Base-by-base conservation (phyloP, 306 rosid genomes). In the Ceratonia siliqua region DNA sequence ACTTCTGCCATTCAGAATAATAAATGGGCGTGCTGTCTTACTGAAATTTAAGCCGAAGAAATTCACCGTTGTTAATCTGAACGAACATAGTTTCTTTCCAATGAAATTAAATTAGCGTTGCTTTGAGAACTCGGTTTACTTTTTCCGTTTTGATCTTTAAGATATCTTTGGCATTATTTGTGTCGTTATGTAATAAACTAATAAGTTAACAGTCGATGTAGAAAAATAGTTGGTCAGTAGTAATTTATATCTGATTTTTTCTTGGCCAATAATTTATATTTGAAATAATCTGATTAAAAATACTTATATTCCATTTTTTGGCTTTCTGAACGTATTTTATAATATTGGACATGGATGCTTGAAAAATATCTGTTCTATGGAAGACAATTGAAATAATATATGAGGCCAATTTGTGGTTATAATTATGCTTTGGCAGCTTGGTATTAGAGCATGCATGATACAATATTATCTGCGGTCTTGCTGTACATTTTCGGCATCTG, bases 401-500 rank as follows among this genome's bases (percentile, higher is more conserved):
- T 61, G 14, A 35, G 18, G 48, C 8, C 45, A 33, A 14, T 7
- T 0, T 9, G 5, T 11, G 5, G 4, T 62, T 2, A 15, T 32
- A 4, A 25, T 1, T 49, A 20, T 27, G 57, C 49, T 53, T 25
- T 6, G 22, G 36, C 18, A 5, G 38, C 35, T 18, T 46, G 49
- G 5, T 33, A 2, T 5, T 27, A 12, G 14, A 3, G 21, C 56
- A 46, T 35, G 30, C 53, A 22, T 62, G 20, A 8, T 20, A 20
- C 11, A 5, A 28, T 63, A 41, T 33, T 2, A 46, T 43, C 20
- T 24, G 24, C 25, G 13, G 32, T 27, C 15, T 38, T 28, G 43
- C 72, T 59, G n/a, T 68, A 72, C 46, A 73, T 14, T 77, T 28
- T 20, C 38, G 15, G 36, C 14, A 12, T 62, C 21, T 18, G 48